These are phyloP conservation scores for Penicillium lividum DNA, from an alignment of 495 filamentous ascomycete genomes.

Conservation along the genomic window DNA sequence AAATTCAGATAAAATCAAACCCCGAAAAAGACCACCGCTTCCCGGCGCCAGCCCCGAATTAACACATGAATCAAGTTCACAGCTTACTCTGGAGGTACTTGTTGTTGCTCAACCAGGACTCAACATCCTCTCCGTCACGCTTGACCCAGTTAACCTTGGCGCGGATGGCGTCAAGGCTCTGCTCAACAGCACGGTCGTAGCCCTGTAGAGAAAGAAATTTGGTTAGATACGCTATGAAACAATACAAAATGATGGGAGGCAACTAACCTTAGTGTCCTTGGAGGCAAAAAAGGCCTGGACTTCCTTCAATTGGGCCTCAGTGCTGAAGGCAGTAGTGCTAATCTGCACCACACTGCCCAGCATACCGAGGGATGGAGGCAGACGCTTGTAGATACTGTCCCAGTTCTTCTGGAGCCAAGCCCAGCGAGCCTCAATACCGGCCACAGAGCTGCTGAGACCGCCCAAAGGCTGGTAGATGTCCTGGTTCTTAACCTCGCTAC, in stretches of 20 bases:
- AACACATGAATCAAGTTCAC: conserved; percentile 17
- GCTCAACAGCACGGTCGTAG: conserved; percentile 60
- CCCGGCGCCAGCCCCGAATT: not conserved
- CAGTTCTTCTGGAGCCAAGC: conserved; percentile 84
- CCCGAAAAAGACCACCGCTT: not conserved
- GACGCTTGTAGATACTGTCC: conserved; percentile 72
- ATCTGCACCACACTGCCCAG: conserved; percentile 82
- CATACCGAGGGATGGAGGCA: conserved; percentile 79
- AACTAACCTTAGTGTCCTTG: conserved; percentile 73
- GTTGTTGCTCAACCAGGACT: conserved; percentile 60
- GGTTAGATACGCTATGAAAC: conserved; percentile 14
- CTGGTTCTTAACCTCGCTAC: conserved; percentile 88
- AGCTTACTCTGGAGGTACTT: conserved; percentile 53
- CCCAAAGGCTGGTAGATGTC: conserved; percentile 89
- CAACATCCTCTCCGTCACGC: conserved; percentile 62
- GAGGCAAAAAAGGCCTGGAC: conserved; percentile 79
- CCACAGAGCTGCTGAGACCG: conserved; percentile 73
- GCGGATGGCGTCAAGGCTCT: conserved; percentile 60
- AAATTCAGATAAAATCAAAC: not conserved
- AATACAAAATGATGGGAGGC: not conserved
- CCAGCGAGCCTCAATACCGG: conserved; percentile 81
- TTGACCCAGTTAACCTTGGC: conserved; percentile 64
- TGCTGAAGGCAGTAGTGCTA: conserved; percentile 79
- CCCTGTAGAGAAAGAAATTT: conserved; percentile 36
- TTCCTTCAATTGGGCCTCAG: conserved; percentile 67